These are phyloP conservation scores for Trichoderma asperelloides DNA, from an alignment of 495 filamentous ascomycete genomes.

Conservation along the genomic window DNA sequence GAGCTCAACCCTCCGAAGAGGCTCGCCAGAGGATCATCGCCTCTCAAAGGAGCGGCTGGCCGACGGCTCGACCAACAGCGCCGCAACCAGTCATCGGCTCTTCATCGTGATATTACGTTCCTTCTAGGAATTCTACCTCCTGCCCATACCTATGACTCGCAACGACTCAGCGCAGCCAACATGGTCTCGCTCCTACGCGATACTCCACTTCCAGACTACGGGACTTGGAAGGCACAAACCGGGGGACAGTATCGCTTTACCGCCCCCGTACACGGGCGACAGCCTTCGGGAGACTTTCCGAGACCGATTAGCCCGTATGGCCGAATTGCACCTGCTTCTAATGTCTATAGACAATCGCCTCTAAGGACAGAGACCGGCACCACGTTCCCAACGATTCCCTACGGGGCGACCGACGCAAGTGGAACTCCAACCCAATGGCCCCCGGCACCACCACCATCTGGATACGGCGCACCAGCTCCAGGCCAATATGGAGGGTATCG, in stretches of 20 bases:
- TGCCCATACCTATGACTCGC: constrained; percentile 58
- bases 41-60: constrained; percentile 76
- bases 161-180: constrained; percentile 56
- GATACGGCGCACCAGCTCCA: constrained; percentile 5
- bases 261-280: constrained; percentile 27
- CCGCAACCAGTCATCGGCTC: constrained; percentile 40
- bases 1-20: constrained; percentile 69
- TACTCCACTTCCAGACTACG: constrained; percentile 52
- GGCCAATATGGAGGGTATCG: constrained; percentile 10
- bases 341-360: constrained; percentile 34
- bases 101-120: constrained; percentile 75
- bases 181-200: constrained; percentile 66
- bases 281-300: constrained; percentile 26
- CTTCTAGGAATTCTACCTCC: constrained; percentile 75
- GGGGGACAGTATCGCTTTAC: constrained; percentile 20
- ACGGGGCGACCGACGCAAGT: constrained; percentile 30
- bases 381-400: constrained; percentile 22
- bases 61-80: constrained; percentile 75
- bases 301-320: constrained; percentile 11
- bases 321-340: constrained; percentile 19
- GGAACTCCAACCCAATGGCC: constrained; percentile 4
- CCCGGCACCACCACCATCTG: not conserved
- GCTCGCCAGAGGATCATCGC: constrained; percentile 70
- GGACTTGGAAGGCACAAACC: constrained; percentile 30
- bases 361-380: constrained; percentile 28